Base-by-base conservation (phyloP, 2,329 filamentous ascomycete species). In the Cryphonectria naterciae region DNA sequence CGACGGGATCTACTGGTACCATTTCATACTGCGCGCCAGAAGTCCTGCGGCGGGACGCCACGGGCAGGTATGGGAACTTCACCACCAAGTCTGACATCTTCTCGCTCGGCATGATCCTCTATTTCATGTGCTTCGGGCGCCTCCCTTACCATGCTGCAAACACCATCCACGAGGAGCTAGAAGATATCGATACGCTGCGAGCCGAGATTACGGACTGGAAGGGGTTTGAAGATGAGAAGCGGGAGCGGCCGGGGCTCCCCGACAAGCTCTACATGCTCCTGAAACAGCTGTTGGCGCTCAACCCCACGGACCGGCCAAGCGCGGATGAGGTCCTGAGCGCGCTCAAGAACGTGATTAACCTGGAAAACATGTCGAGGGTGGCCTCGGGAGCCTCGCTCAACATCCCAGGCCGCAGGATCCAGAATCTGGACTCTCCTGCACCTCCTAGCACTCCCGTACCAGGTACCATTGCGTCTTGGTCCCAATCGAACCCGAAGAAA, bases 31-130 rank as follows among this genome's bases (percentile, higher is more conserved):
- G 96, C 80, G 96, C 96, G 0, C 96, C 96, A 0, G 96, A 99
- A 80, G 97, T 99, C 0, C 84, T 99, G 41, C 90, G 88, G 66
- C 87, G 88, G 74, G 91, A 90, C 70, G 81, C 87, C 0, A 85
- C 85, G 39, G 95, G 95, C 0, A 87, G 87, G 0, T 95, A 93
- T 76, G 94, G 93, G 10, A 97, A 98, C 78, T 99, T 99, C 77
- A 97, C 94, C 0, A 95, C 93, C 37, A 99, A 98, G 78, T 98
- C 95, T 0, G 96, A 99, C 77, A 92, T 99, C n/a, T 99, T 99
- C 80, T 98, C 95, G 0, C 84, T 99, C 0, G 96, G 96, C 65
- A 98, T 99, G 95, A 98, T 98, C 69, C 86, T 99, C 4, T 97
- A 98, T 80, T 99, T 99, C 78, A 92, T 99, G 86, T 99, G 96